Percentiles rank a stretch among this genome's conserved stretches.
Evolutionary conservation across 805 yeast species (phyloP).

Genomic region (Saccharomycopsis babjevae): DNA sequence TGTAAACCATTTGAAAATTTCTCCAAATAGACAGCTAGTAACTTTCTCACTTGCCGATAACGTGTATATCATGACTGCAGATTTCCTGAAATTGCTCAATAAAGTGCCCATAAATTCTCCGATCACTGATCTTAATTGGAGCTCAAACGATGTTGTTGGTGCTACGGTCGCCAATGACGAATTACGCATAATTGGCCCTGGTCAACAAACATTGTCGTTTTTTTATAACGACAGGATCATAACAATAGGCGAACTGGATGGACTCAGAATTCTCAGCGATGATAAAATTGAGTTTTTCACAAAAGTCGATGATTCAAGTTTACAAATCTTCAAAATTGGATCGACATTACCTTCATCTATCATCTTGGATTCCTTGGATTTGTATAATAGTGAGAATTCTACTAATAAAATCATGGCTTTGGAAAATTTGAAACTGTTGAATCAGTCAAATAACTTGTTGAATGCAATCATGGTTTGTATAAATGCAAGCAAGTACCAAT

Average conservation of each 20-base stretch:
- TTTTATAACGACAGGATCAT: slow-evolving; percentile 35
- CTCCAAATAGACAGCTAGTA: slow-evolving; percentile 50
- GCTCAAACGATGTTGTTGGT: slow-evolving; percentile 75
- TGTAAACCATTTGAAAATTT: slow-evolving; percentile 31
- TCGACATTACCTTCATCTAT: slow-evolving; percentile 78
- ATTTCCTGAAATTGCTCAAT: slow-evolving; percentile 34
- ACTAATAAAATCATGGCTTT: slow-evolving; percentile 17
- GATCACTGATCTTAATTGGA: slow-evolving; percentile 50
- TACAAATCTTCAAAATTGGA: slow-evolving; percentile 68
- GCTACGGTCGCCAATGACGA: slow-evolving; percentile 51
- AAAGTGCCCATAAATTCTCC: slow-evolving; percentile 27
- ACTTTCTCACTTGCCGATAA: slow-evolving; percentile 38
- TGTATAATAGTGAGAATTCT: slow-evolving; percentile 12
- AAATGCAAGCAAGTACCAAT: slow-evolving; percentile 66
- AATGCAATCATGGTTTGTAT: slow-evolving; percentile 65
- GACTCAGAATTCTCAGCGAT: slow-evolving; percentile 54
- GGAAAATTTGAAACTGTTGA: slow-evolving; percentile 20
- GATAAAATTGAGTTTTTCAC: slow-evolving; percentile 50
- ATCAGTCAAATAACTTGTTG: slow-evolving; percentile 29
- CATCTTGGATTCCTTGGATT: slow-evolving; percentile 64
- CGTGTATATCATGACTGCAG: slow-evolving; percentile 41
- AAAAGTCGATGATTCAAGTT: slow-evolving; percentile 47
- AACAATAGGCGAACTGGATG: slow-evolving; percentile 51
- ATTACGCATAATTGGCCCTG: slow-evolving; percentile 61
- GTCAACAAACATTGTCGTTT: slow-evolving; percentile 39